Base-by-base conservation (phyloP, 257 asterid species). In the Apocynum venetum region DNA sequence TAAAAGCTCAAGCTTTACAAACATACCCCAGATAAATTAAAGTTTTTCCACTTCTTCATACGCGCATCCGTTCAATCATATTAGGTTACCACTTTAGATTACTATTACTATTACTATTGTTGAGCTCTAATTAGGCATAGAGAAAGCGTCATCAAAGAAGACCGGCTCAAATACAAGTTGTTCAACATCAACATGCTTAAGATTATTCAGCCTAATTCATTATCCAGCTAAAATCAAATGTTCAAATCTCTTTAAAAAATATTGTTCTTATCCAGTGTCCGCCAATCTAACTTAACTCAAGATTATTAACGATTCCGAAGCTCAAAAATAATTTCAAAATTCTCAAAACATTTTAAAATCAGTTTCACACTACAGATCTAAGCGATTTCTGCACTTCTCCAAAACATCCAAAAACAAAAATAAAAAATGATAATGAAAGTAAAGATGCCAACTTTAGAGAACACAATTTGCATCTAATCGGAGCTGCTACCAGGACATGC, bases 331-430 rank as follows among this genome's bases (percentile, higher is more conserved):
- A 61, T 56, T 61, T 61, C 6, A 64, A 11, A 12, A 11, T 11
- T 59, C 8, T 15, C 55, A 59, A 52, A 11, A 57, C 12, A 19
- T 57, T 49, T 14, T 40, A 65, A n/a, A 25, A 7, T 15, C 38
- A 41, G 31, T 20, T 5, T 12, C 2, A 55, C 46, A 63, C 47
- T 49, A 17, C 79, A 83, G 87, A 80, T 74, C 87, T 77, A 75
- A 46, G 63, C 66, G 12, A 77, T 71, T 66, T 36, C 36, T 2
- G 38, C n/a, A 65, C 68, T 4, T 36, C 10, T 4, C 13, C 14
- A 72, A 71, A 25, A 20, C 38, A 31, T 41, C 36, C 7, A 43
- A 38, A 4, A 13, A 60, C 19, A 51, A 41, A 44, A 35, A 43
- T 4, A 75, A 35, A 36, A 61, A 52, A 1, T 63, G n/a, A 77